Percentiles rank a stretch among this genome's conserved stretches.
These are phyloP conservation scores for Jackrogersella multiformis DNA, from an alignment of 495 filamentous ascomycete genomes.

Conservation along the genomic window DNA sequence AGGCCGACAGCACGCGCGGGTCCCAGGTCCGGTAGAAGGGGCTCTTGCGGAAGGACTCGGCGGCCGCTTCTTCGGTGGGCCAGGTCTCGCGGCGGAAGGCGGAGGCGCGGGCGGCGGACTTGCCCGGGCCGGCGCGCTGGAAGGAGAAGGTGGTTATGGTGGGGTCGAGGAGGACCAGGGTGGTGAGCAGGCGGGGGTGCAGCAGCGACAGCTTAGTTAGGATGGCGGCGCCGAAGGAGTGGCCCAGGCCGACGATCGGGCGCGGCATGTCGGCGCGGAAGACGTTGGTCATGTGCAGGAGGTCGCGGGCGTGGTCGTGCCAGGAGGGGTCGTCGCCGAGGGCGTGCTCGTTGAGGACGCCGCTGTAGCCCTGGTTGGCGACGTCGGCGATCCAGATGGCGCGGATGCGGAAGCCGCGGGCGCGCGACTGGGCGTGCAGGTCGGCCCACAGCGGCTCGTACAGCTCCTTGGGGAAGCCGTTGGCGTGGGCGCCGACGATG, in stretches of 20 bases:
- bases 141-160: constrained; percentile 68
- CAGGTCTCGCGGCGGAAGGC: constrained; percentile 75
- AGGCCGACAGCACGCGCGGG: constrained; percentile 71
- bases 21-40: constrained; percentile 81
- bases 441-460: constrained; percentile 92
- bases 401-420: constrained; percentile 72
- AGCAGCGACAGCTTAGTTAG: constrained; percentile 70
- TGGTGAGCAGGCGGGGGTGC: constrained; percentile 83
- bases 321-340: constrained; percentile 88
- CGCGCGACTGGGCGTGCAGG: constrained; percentile 60
- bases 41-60: constrained; percentile 64
- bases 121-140: constrained; percentile 40
- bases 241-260: constrained; percentile 88
- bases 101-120: constrained; percentile 60
- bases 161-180: constrained; percentile 83
- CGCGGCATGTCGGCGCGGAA: constrained; percentile 85
- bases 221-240: constrained; percentile 85
- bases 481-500: constrained; percentile 84
- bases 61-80: constrained; percentile 71
- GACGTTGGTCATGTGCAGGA: constrained; percentile 85
- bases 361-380: constrained; percentile 77
- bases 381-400: constrained; percentile 89
- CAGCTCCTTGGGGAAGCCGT: constrained; percentile 92
- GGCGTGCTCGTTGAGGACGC: constrained; percentile 74
- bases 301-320: constrained; percentile 87